Base-by-base conservation (phyloP, 495 filamentous ascomycete species). In the Collariella sp. region DNA sequence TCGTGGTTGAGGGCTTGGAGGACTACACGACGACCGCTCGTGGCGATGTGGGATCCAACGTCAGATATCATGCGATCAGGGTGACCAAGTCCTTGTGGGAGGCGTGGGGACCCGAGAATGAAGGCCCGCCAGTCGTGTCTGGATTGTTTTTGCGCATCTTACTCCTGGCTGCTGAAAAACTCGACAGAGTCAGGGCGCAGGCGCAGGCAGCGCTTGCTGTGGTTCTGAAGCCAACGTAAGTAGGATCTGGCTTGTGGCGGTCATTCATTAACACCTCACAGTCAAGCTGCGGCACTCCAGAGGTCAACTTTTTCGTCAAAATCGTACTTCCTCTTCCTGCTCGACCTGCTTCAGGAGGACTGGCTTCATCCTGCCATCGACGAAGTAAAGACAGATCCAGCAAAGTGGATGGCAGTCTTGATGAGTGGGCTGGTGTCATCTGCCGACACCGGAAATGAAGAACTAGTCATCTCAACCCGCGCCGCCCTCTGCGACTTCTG, bases 21-120 rank as follows among this genome's bases (percentile, higher is more conserved):
- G 91, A 99, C 63, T 96, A 97, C 59, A 90, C 87, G 0, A 87
- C 86, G 10, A 89, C 87, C 60, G 78, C 86, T 38, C 77, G 89
- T 9, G 94, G 93, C 12, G 93, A 99, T 62, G 76, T 96, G 50
- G 93, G 93, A 4, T 94, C 89, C 2, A 78, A 86, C 26, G 85
- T 91, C 12, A 76, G 93, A 12, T 62, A 89, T 13, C 86, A 90
- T 62, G 91, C 87, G 26, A 76, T 96, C 19, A 76, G 79, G 57
- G 83, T 83, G 2, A 76, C 79, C 1, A 72, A 68, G 31, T 67
- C 63, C 5, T 46, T 78, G 26, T 76, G 75, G 75, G 55, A 61
- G 26, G 34, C 56, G 57, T 20, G 57, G 35, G 54, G 50, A 43
- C 9, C 43, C 35, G 5, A 43, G 52, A 34, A 43, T 50, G 18